Conservation (phyloP, 768 basidiomycete genomes). For the Boletellus emodensis region DNA sequence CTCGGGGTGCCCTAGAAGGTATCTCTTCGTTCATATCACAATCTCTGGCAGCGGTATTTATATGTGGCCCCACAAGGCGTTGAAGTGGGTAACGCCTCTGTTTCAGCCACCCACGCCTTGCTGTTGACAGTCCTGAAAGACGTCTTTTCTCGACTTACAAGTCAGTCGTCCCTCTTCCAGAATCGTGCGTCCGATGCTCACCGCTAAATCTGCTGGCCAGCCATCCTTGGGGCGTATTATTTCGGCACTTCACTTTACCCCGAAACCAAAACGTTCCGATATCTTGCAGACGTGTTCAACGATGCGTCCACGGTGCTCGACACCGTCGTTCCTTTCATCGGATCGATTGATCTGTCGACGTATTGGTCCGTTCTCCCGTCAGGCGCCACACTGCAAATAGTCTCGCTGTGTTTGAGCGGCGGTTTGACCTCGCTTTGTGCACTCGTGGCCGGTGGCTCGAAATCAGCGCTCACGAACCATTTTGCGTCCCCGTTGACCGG, state of each 20-base stretch:
- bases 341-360: slow-evolving; percentile 24
- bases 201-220: slow-evolving; percentile 29
- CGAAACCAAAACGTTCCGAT: slow-evolving; percentile 67
- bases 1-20: slow-evolving; percentile 68
- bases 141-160: slow-evolving; percentile 57
- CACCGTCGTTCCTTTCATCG: slow-evolving; percentile 54
- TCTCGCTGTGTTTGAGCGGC: slow-evolving; percentile 55
- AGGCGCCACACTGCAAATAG: slow-evolving; percentile 37
- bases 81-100: slow-evolving; percentile 66
- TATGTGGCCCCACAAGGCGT: slow-evolving; percentile 40
- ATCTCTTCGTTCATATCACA: background rate
- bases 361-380: slow-evolving; percentile 33
- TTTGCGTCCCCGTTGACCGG: slow-evolving; percentile 51
- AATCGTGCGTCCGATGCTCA: too few species aligned
- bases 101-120: slow-evolving; percentile 62
- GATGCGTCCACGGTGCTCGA: slow-evolving; percentile 59
- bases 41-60: background rate
- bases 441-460: slow-evolving; percentile 66
- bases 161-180: slow-evolving; percentile 33
- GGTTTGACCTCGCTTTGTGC: slow-evolving; percentile 55
- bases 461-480: slow-evolving; percentile 64
- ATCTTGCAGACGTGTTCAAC: slow-evolving; percentile 64
- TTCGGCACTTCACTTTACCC: slow-evolving; percentile 63
- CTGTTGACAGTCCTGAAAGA: slow-evolving; percentile 66
- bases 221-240: slow-evolving; percentile 58